Evolutionary conservation across 1,284 basidiomycete genomes (phyloP).

Genomic region (Sporisorium graminicola): DNA sequence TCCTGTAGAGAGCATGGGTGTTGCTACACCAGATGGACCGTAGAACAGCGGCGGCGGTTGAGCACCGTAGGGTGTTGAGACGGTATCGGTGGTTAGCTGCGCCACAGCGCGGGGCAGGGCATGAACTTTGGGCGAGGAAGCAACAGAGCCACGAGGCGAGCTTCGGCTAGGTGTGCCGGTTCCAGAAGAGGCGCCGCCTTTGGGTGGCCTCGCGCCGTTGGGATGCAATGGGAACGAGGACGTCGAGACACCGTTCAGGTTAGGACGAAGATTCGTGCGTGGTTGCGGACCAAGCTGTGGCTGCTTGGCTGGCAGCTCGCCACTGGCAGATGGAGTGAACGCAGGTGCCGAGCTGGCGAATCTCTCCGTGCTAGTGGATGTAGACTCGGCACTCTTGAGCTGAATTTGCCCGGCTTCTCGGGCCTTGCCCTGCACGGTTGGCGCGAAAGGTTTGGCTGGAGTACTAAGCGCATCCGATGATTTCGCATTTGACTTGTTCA

Average conservation of each 20-base stretch:
- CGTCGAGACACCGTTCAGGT: slow-evolving; percentile 5
- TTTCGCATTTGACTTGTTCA: not conserved
- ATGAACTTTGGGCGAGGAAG: slow-evolving; percentile 22
- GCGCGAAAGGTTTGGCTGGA: not conserved
- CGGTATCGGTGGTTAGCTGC: not conserved
- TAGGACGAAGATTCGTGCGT: slow-evolving; percentile 10
- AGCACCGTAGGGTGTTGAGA: slow-evolving; percentile 4
- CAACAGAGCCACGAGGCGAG: slow-evolving; percentile 23
- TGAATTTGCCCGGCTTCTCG: not conserved
- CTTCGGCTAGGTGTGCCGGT: slow-evolving; percentile 16
- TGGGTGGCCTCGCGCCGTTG: slow-evolving; percentile 3
- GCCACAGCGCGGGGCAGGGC: slow-evolving; percentile 6
- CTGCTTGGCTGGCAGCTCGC: slow-evolving; percentile 1
- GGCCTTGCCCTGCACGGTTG: not conserved
- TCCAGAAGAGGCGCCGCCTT: slow-evolving; percentile 12
- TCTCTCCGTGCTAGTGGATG: not conserved
- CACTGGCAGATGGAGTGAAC: not conserved
- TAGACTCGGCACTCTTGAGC: not conserved
- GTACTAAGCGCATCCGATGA: not conserved
- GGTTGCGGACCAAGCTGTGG: not conserved
- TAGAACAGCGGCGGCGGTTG: slow-evolving; percentile 13
- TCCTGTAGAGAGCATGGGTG: slow-evolving; percentile 11
- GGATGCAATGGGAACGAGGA: slow-evolving; percentile 1
- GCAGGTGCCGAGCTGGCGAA: not conserved
- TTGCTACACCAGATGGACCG: slow-evolving; percentile 21